These are phyloP conservation scores for Debaryomyces sp. DNA, from an alignment of 1,139 yeast genomes.

Conservation along the genomic window DNA sequence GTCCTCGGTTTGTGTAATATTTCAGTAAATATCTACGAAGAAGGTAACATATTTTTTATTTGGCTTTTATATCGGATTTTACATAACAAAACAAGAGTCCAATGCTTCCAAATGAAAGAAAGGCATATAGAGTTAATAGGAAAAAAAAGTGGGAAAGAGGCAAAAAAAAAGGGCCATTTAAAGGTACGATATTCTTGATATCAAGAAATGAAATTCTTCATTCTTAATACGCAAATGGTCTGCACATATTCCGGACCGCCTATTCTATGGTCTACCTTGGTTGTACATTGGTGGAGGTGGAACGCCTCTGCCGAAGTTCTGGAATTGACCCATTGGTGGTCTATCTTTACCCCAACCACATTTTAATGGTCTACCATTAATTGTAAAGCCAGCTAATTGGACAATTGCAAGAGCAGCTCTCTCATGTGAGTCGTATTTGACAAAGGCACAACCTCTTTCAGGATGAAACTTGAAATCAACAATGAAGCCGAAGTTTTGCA, in stretches of 20 bases:
- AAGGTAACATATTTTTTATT: background rate
- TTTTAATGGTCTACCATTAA: constrained; percentile 78
- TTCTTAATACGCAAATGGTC: background rate
- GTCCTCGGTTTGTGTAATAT: background rate
- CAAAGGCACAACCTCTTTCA: constrained; percentile 84
- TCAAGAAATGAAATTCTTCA: background rate
- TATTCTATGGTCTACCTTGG: constrained; percentile 18
- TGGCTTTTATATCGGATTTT: background rate
- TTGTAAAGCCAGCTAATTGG: constrained; percentile 71
- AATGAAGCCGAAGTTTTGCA: constrained; percentile 80
- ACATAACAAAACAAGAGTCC: constrained; percentile 1
- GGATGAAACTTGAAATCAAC: constrained; percentile 81
- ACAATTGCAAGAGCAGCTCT: constrained; percentile 88
- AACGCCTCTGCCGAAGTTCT: constrained; percentile 31
- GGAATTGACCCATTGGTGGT: constrained; percentile 42
- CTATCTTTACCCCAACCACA: constrained; percentile 89
- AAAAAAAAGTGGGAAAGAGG: background rate
- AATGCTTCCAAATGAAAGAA: background rate
- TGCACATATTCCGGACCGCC: background rate
- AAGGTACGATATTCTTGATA: background rate
- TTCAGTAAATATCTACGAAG: background rate
- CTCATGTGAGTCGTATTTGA: constrained; percentile 83
- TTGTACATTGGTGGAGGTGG: constrained; percentile 26
- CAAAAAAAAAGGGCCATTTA: background rate
- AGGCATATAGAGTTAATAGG: background rate